A percentile compares a stretch with the other conserved stretches of the same genome.
Evolutionary conservation across 1,284 basidiomycete species (phyloP).

Genomic region (Peniophora sp.): DNA sequence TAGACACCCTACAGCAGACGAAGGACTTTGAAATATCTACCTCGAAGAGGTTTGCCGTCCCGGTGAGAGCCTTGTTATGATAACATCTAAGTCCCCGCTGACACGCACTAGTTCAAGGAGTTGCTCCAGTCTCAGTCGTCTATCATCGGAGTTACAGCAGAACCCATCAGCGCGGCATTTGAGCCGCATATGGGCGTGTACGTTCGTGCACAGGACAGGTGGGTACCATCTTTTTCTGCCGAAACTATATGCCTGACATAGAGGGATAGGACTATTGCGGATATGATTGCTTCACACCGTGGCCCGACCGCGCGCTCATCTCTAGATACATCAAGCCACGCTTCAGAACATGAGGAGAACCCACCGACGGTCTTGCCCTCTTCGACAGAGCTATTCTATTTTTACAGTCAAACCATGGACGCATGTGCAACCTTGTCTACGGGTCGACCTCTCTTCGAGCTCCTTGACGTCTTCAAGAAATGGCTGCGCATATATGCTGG

Average conservation of each 20-base stretch:
- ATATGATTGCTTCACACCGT: slow-evolving; percentile 78
- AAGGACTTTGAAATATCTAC: slow-evolving; percentile 82
- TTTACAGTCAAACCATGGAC: slow-evolving; percentile 93
- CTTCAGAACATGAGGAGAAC: slow-evolving; percentile 37
- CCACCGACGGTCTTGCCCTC: slow-evolving; percentile 70
- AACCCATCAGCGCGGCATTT: slow-evolving; percentile 80
- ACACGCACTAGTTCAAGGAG: slow-evolving; percentile 43
- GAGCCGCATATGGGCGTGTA: slow-evolving; percentile 90
- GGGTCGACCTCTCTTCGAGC: slow-evolving; percentile 72
- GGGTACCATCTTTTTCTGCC: slow-evolving; percentile 11
- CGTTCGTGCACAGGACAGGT: slow-evolving; percentile 96
- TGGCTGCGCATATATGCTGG: slow-evolving; percentile 93
- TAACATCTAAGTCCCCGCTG: slow-evolving; percentile 1
- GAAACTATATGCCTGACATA: slow-evolving; percentile 2
- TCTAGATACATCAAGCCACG: slow-evolving; percentile 46
- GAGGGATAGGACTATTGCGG: slow-evolving; percentile 54
- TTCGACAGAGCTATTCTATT: slow-evolving; percentile 95
- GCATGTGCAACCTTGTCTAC: slow-evolving; percentile 86
- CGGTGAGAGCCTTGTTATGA: slow-evolving; percentile 45
- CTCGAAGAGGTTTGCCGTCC: slow-evolving; percentile 68
- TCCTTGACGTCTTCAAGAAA: slow-evolving; percentile 80
- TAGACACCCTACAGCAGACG: slow-evolving; percentile 82
- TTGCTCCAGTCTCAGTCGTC: slow-evolving; percentile 49
- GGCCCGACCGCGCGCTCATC: slow-evolving; percentile 59
- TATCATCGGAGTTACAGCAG: slow-evolving; percentile 39